These are phyloP conservation scores for Theobroma cacao DNA, from an alignment of 345 rosid genomes.

Conservation along the genomic window DNA sequence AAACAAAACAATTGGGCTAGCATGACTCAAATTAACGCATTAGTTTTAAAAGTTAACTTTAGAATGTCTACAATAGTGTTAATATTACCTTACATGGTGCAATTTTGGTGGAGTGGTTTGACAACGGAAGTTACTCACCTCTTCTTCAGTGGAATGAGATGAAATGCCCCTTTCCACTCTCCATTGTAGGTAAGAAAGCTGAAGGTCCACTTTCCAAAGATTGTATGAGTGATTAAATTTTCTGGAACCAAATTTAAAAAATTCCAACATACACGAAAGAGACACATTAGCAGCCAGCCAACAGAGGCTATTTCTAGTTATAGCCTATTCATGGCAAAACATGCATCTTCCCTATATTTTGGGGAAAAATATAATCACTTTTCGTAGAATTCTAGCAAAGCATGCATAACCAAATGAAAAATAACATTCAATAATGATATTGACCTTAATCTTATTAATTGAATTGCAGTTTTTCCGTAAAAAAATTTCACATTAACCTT, in stretches of 20 bases:
- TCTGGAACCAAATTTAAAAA: neutral
- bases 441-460: too few species aligned
- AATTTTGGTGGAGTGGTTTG: too few species aligned
- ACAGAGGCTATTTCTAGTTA: neutral
- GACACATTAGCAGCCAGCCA: neutral
- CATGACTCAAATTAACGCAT: too few species aligned
- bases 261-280: neutral
- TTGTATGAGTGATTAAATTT: neutral
- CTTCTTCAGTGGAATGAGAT: neutral
- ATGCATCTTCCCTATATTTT: neutral
- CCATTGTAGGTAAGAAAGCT: neutral
- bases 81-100: too few species aligned
- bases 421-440: too few species aligned
- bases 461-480: too few species aligned
- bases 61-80: too few species aligned
- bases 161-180: neutral
- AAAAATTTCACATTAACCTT: too few species aligned
- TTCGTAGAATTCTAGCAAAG: neutral
- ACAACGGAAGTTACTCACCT: neutral
- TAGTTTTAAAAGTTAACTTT: too few species aligned
- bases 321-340: neutral
- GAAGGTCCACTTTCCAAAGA: neutral
- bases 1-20: too few species aligned
- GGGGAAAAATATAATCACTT: neutral
- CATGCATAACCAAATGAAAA: neutral